Conservation (phyloP, 1,284 basidiomycete species). For the Sutorius eximius region DNA sequence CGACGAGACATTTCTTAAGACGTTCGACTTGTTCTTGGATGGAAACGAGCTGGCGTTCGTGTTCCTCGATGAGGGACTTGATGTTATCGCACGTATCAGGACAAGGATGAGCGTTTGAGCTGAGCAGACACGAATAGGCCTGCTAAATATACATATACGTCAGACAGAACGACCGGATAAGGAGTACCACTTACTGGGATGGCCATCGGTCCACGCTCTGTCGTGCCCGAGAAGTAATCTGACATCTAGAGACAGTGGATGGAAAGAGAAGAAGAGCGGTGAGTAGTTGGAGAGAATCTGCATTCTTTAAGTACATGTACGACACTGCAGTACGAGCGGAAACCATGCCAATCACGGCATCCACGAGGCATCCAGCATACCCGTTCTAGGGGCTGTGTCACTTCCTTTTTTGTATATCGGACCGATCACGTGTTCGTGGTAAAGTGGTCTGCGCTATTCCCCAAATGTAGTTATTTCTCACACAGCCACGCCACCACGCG, state of each 20-base stretch:
- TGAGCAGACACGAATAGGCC: constrained; percentile 6
- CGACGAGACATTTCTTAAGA: constrained; percentile 11
- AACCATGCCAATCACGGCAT: constrained; percentile 6
- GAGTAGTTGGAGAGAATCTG: too few species aligned
- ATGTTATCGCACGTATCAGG: constrained; percentile 8
- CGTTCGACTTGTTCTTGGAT: constrained; percentile 11
- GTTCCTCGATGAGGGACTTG: constrained; percentile 15
- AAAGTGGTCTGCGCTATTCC: too few species aligned
- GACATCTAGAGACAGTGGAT: too few species aligned
- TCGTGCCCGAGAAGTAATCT: not conserved
- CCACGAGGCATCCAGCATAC: constrained; percentile 16
- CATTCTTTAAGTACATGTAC: not conserved
- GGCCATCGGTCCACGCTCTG: not conserved
- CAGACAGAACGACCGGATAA: too few species aligned
- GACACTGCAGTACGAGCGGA: not conserved
- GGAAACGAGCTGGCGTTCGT: constrained; percentile 16
- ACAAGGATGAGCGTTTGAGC: constrained; percentile 20
- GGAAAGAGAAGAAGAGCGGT: too few species aligned
- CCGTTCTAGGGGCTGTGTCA: too few species aligned
- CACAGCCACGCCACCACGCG: too few species aligned
- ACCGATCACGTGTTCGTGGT: too few species aligned
- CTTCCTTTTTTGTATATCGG: too few species aligned
- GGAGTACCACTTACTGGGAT: constrained; percentile 17
- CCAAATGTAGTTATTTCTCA: too few species aligned
- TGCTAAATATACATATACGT: constrained; percentile 9